phyloP scores from a whole-genome alignment of 225 moss, liverwort and hornwort genomes.

The Thuidium tamariscinum region DNA sequence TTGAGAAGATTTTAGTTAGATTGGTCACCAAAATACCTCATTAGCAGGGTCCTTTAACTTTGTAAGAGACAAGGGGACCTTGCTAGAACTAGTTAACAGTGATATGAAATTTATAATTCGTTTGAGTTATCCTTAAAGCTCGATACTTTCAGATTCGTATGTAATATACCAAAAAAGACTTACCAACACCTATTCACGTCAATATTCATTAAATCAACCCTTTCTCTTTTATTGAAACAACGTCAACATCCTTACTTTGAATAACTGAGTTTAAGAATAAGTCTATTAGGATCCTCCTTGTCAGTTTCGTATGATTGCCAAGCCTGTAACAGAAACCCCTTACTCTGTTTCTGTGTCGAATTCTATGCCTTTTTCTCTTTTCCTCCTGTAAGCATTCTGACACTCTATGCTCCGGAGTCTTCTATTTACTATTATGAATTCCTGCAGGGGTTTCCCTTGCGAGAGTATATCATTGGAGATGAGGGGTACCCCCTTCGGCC shows the following conservation, averaged over 20 bases:
- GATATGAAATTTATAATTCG: neutral
- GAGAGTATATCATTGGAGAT: slow-evolving; percentile 83
- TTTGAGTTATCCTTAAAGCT: neutral
- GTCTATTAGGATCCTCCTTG: neutral
- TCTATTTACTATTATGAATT: neutral
- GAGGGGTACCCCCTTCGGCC: slow-evolving; percentile 73
- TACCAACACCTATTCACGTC: neutral
- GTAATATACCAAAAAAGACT: neutral
- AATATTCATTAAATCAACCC: neutral
- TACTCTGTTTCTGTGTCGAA: neutral
- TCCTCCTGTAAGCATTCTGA: neutral
- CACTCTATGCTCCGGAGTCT: neutral
- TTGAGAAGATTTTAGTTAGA: neutral
- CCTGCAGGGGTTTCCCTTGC: slow-evolving; percentile 43
- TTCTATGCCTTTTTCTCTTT: neutral
- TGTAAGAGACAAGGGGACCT: too few relatives aligned
- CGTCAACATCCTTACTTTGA: neutral
- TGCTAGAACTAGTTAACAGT: neutral
- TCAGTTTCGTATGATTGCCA: neutral
- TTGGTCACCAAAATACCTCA: neutral
- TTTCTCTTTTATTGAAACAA: neutral
- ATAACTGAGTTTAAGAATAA: neutral
- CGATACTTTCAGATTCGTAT: neutral
- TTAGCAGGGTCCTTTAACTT: neutral
- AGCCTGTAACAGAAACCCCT: neutral